Conservation (phyloP, 139 green algal genomes). For the Auxenochlorella pyrenoidosa region DNA sequence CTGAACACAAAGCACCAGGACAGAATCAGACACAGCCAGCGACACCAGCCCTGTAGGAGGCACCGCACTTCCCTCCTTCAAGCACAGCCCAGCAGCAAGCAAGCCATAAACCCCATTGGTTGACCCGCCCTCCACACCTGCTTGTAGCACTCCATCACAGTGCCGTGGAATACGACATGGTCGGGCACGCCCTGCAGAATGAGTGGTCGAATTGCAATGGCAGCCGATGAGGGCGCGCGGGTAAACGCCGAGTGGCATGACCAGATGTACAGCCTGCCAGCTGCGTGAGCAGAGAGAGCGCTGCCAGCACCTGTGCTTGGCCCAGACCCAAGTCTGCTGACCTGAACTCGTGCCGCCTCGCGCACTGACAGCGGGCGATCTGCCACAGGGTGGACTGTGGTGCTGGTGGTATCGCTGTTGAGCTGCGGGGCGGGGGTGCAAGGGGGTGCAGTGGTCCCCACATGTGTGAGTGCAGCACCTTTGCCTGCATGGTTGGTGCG, state of each 20-base stretch:
- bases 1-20: background rate
- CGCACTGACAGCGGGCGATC: slow-evolving; percentile 20
- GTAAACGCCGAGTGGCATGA: too few relatives aligned
- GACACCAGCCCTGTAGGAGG: too few relatives aligned
- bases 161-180: background rate
- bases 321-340: background rate
- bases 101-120: too few relatives aligned
- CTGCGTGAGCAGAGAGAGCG: background rate
- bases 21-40: background rate
- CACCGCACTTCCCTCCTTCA: background rate
- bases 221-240: too few relatives aligned
- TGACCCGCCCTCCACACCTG: background rate
- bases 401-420: slow-evolving; percentile 13
- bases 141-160: background rate
- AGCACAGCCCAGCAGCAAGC: background rate
- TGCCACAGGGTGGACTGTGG: background rate
- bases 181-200: slow-evolving; percentile 11
- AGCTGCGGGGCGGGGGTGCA: background rate
- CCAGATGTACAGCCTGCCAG: too few relatives aligned
- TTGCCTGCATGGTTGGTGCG: too few relatives aligned
- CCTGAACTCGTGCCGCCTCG: slow-evolving; percentile 1
- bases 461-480: too few relatives aligned
- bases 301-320: background rate
- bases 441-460: too few relatives aligned
- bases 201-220: too few relatives aligned